Evolutionary conservation across 1,284 basidiomycete species (phyloP), one percentile per base, ranked within the genome.

Genomic region (Irpex rosettiformis): DNA sequence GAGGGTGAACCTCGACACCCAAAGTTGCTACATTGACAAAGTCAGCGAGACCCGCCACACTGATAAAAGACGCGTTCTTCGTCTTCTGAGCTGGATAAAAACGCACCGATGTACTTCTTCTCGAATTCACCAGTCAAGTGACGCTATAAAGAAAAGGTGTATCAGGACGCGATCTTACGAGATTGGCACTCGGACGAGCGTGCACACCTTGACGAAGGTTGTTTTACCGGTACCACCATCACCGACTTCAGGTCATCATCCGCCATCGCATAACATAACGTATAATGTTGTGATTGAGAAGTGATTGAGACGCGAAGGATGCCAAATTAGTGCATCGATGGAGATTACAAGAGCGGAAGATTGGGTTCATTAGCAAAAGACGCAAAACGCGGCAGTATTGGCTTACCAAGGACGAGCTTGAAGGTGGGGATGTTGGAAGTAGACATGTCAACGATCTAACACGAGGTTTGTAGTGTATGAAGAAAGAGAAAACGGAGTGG

Each of bases 91-190:
- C 11, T 25, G 21, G 10, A 22, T 51, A 28, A 28, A 51, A 24
- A 42, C 69, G 30, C 75, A 96, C 94, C 96, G 66, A 99, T 98
- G 83, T 98, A 99, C 80, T 99, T 99, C 86, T 99, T 99, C 82
- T 99, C 97, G 77, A 99, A 99, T 86, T 99, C 97, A 74, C 93
- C 95, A 66, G 96, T 98, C 86, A 98, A 88, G 79, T 99, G 96
- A 76, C 95, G 94, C 94, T 94, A 70, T 45, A 67, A 64, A 66
- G 67, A 52, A 54, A 54, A 24, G 40, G 56, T 69, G 53, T 54
- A 88, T 89, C 84, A 87, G 79, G 61, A 76, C 69, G 68, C 76
- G 81, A 87, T 87, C 80, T 68, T 61, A 61, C 59, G 56, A 56
- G 62, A 66, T 53, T 61, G 62, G 56, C 57, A 65, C 60, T 62